These are phyloP conservation scores for Fusarium goolgardi DNA, from an alignment of 2,329 filamentous ascomycete species.

Conservation along the genomic window DNA sequence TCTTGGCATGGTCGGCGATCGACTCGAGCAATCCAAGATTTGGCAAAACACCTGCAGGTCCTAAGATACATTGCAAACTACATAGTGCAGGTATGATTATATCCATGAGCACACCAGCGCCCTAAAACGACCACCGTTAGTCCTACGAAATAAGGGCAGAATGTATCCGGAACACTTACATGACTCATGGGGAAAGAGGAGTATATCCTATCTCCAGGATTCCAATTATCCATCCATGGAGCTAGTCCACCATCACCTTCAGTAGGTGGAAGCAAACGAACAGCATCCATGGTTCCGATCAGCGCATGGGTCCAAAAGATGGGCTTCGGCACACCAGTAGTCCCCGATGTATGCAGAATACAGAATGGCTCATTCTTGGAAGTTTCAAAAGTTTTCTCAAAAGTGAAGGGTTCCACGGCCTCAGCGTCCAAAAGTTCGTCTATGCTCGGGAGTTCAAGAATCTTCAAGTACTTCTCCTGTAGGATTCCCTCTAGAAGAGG, in stretches of 20 bases:
- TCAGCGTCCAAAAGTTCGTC: conserved; percentile 44
- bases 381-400: conserved; percentile 49
- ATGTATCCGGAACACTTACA: neutral
- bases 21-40: conserved; percentile 52
- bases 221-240: conserved; percentile 46
- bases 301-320: conserved; percentile 52
- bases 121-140: conserved; percentile 27
- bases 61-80: conserved; percentile 52
- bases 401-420: conserved; percentile 41
- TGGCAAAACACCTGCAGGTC: conserved; percentile 51
- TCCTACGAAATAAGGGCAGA: accelerated
- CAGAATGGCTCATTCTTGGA: conserved; percentile 52
- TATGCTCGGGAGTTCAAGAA: conserved; percentile 47
- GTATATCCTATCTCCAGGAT: conserved; percentile 47
- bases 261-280: conserved; percentile 49
- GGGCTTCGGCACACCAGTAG: conserved; percentile 57
- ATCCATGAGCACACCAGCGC: conserved; percentile 57
- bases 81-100: conserved; percentile 54
- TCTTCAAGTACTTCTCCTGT: conserved; percentile 42
- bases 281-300: conserved; percentile 52
- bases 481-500: conserved; percentile 43
- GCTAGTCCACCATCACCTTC: conserved; percentile 43
- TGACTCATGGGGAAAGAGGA: conserved; percentile 42
- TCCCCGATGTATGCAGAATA: conserved; percentile 57
- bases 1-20: conserved; percentile 50